These are phyloP conservation scores for Yamadazyma pseudoaaseri DNA, from an alignment of 1,139 yeast genomes.

Conservation along the genomic window DNA sequence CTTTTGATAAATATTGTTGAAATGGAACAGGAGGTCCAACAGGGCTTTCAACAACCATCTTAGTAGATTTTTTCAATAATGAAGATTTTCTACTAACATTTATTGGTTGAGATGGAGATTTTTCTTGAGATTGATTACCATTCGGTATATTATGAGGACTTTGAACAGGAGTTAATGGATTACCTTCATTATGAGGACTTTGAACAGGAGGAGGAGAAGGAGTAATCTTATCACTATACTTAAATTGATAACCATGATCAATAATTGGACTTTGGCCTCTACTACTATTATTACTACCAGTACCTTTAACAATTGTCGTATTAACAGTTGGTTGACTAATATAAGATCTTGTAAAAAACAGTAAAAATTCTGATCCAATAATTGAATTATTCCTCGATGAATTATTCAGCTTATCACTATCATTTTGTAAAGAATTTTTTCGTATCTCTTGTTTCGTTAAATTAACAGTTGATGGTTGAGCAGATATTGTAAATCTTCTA, in stretches of 20 bases:
- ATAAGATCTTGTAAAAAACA: conserved; percentile 12
- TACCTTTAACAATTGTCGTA: conserved; percentile 4
- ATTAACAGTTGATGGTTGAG: conserved; percentile 38
- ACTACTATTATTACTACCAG: conserved; percentile 11
- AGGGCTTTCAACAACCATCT: conserved; percentile 49
- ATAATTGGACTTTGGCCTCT: conserved; percentile 14
- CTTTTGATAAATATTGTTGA: conserved; percentile 64
- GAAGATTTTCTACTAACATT: conserved; percentile 24
- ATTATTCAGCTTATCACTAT: conserved; percentile 4
- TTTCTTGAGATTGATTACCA: neutral
- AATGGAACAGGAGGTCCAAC: conserved; percentile 73
- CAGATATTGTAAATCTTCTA: conserved; percentile 45
- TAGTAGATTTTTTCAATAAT: conserved; percentile 26
- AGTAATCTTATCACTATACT: conserved; percentile 9
- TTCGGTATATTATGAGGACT: neutral
- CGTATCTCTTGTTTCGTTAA: conserved; percentile 14
- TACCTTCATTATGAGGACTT: neutral
- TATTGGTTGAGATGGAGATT: conserved; percentile 19
- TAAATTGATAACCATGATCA: conserved; percentile 10
- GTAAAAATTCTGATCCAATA: conserved; percentile 13
- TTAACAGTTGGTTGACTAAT: conserved; percentile 8
- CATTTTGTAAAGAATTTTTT: conserved; percentile 12
- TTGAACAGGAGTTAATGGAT: conserved; percentile 1
- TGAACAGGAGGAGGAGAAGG: conserved; percentile 15
- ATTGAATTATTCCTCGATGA: conserved; percentile 17